Conservation (phyloP, 495 filamentous ascomycete genomes). For the Penicillium chermesinum region DNA sequence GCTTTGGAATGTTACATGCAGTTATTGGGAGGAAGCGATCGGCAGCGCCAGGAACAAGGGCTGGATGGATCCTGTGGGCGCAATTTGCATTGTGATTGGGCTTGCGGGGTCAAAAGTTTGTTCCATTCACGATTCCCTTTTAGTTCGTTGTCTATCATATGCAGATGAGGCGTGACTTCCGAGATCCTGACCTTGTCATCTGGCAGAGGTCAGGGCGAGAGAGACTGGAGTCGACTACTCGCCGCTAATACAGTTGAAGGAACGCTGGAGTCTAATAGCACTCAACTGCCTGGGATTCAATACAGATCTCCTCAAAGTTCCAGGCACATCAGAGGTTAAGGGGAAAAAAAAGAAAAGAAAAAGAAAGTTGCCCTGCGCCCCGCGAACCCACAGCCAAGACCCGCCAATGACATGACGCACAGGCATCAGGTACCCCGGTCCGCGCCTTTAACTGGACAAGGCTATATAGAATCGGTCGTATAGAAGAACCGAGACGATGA, state of each 20-base stretch:
- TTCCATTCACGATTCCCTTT: background rate
- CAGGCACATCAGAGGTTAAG: background rate
- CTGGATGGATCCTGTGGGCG: background rate
- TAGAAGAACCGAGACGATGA: too few relatives aligned
- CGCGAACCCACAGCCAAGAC: background rate
- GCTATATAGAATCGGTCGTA: too few relatives aligned
- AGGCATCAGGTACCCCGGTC: background rate
- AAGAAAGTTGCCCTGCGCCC: background rate
- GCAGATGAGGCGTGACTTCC: background rate
- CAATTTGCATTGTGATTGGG: background rate
- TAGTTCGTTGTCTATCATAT: background rate
- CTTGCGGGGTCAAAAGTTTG: background rate
- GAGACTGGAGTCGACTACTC: background rate
- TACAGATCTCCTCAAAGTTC: background rate
- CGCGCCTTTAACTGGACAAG: too few relatives aligned
- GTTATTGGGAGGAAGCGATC: background rate
- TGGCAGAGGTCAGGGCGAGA: background rate
- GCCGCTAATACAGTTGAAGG: background rate
- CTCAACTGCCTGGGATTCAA: background rate
- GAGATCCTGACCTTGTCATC: background rate
- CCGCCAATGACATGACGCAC: background rate
- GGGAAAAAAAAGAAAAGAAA: too few relatives aligned
- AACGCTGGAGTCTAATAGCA: background rate
- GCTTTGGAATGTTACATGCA: constrained; percentile 10
- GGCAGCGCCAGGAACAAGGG: background rate